These are phyloP conservation scores for Aspergillus baeticus DNA, from an alignment of 495 filamentous ascomycete genomes.

Conservation along the genomic window DNA sequence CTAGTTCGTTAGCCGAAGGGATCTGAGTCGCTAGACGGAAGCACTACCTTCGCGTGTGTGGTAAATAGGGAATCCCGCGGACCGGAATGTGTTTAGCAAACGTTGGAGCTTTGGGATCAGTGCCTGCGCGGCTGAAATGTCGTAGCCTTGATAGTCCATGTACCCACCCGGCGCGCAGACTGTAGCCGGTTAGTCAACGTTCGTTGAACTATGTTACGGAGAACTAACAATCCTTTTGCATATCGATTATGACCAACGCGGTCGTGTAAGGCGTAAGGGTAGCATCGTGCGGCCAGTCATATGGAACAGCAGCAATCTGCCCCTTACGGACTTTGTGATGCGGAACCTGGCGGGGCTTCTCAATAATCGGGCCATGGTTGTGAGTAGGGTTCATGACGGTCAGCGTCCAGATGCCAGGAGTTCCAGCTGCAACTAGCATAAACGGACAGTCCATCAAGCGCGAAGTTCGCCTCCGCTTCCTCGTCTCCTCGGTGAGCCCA, in stretches of 20 bases:
- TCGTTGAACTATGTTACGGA: not conserved
- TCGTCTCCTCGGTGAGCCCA: slow-evolving; percentile 48
- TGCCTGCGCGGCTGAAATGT: slow-evolving; percentile 48
- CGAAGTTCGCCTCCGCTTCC: slow-evolving; percentile 46
- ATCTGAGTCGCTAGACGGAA: not conserved
- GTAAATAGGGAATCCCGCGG: slow-evolving; percentile 59
- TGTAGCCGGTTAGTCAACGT: slow-evolving; percentile 21
- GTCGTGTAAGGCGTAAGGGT: slow-evolving; percentile 57
- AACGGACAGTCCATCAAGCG: slow-evolving; percentile 50
- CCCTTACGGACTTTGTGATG: slow-evolving; percentile 48
- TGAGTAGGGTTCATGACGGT: slow-evolving; percentile 44
- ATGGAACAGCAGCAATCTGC: slow-evolving; percentile 51
- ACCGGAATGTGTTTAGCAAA: slow-evolving; percentile 58
- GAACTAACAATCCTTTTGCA: slow-evolving; percentile 67
- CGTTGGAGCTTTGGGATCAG: slow-evolving; percentile 55
- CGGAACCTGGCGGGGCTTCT: slow-evolving; percentile 39
- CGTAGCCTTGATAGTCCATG: slow-evolving; percentile 58
- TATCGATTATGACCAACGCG: slow-evolving; percentile 68
- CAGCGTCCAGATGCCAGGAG: slow-evolving; percentile 46
- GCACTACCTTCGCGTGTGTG: slow-evolving; percentile 61
- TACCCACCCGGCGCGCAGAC: slow-evolving; percentile 61
- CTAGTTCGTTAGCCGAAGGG: slow-evolving; percentile 27
- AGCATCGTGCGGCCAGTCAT: slow-evolving; percentile 63
- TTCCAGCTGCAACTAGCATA: slow-evolving; percentile 45
- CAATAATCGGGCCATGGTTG: slow-evolving; percentile 45